Base-by-base conservation (phyloP, 495 filamentous ascomycete genomes). In the Penicillium cosmopolitanum region DNA sequence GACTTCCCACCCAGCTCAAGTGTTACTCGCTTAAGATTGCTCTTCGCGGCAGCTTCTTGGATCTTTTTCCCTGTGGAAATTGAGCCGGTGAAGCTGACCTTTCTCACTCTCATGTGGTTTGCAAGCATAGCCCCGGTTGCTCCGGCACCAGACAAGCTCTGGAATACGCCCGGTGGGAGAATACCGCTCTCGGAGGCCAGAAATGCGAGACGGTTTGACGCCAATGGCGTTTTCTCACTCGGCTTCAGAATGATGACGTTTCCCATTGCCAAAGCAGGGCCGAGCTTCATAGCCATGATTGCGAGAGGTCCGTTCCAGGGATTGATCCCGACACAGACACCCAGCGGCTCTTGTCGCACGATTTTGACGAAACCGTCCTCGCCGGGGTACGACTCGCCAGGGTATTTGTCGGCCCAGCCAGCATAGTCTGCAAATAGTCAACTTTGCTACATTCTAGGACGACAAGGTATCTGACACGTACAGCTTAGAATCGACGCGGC, bases 101-200 rank as follows among this genome's bases (percentile, higher is more conserved):
- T 57, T 2, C 56, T n/a, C 3, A 70, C 51, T 10, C 47, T 33
- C 58, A 59, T 58, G 28, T 70, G 67, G 2, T 15, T 2, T 12
- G 67, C 57, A 0, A 70, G 44, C 1, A 51, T 6, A 0, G 59
- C 91, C 1, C 90, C 89, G 11, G 84, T 80, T 52, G 89, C 89
- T 2, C 60, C 60, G 67, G 87, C 78, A 1, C 92, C 92, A 66
- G 92, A 92, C 62, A 95, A 74, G 60, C 96, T 85, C 64, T 97
- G 94, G 57, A 96, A 77, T 8, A 96, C 92, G 7, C 93, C 93
- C 2, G 92, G 87, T 19, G 93, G 93, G 75, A 96, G 96, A 18
- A 46, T 23, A 0, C 93, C 92, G 31, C 91, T 90, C 71, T 95
- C 21, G 1, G 25, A 18, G 6, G 33, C 13, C 2, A 58, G n/a